Evolutionary conservation across 1,284 basidiomycete genomes (phyloP).

Genomic region (Leccinum fuscescens): DNA sequence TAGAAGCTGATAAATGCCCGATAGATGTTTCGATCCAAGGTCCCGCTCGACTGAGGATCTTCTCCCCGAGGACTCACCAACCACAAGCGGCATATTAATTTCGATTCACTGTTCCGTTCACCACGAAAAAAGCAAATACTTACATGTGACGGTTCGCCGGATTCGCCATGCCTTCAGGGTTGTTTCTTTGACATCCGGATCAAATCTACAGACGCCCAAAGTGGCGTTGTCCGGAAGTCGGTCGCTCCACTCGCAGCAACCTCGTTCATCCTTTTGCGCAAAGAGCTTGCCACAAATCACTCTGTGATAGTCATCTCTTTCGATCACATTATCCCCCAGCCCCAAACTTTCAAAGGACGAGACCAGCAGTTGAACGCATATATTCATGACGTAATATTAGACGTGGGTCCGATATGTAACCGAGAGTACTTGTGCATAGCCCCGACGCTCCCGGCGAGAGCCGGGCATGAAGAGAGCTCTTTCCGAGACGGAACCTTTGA

Average conservation of each 20-base stretch:
- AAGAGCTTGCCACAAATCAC: not conserved
- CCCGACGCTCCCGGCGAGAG: conserved; percentile 4
- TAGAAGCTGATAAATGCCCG: conserved; percentile 26
- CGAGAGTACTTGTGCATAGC: conserved; percentile 19
- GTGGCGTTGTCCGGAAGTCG: conserved; percentile 6
- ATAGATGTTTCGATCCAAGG: conserved; percentile 23
- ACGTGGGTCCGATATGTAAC: conserved; percentile 2
- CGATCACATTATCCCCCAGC: conserved; percentile 5
- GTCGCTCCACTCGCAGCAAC: not conserved
- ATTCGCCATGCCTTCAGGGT: conserved; percentile 24
- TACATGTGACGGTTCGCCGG: conserved; percentile 7
- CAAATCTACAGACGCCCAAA: conserved; percentile 1
- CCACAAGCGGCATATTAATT: conserved; percentile 8
- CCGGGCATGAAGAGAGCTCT: conserved; percentile 4
- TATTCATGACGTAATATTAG: conserved; percentile 10
- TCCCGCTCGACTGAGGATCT: conserved; percentile 19
- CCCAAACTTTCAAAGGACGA: not conserved
- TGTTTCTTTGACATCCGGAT: conserved; percentile 15
- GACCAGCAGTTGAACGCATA: not conserved
- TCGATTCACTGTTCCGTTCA: conserved; percentile 10
- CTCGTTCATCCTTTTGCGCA: not conserved
- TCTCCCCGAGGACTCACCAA: conserved; percentile 22
- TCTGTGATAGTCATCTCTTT: not conserved
- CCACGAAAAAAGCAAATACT: conserved; percentile 6
- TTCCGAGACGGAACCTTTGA: conserved; percentile 5